Percentiles rank a stretch among this genome's conserved stretches.
Evolutionary conservation across 2,329 filamentous ascomycete genomes (phyloP).

Genomic region (Onygenales sp.): DNA sequence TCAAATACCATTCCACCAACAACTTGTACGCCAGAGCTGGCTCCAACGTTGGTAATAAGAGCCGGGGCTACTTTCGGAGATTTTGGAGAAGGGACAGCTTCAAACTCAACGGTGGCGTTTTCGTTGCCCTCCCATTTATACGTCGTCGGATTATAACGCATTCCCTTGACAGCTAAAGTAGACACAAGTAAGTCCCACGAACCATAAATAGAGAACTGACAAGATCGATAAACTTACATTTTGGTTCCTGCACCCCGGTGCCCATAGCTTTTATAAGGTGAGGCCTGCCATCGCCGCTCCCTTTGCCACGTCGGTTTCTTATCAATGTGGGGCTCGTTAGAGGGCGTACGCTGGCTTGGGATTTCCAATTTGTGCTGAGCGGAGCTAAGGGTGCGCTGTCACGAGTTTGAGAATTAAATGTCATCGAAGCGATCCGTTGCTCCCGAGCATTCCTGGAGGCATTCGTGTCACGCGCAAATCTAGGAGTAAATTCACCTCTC

Average conservation of each 20-base stretch:
- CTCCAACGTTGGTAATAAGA: conserved; percentile 82
- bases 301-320: conserved; percentile 34
- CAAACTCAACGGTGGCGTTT: conserved; percentile 70
- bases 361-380: conserved; percentile 51
- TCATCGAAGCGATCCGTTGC: conserved; percentile 43
- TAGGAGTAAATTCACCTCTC: conserved; percentile 45
- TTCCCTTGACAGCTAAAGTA: conserved; percentile 70
- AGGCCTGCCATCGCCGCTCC: conserved; percentile 50
- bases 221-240: conserved; percentile 51
- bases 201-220: neutral
- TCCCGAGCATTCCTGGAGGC: conserved; percentile 57
- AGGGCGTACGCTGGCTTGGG: conserved; percentile 42
- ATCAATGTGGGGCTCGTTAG: conserved; percentile 41
- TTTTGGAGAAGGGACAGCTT: conserved; percentile 41
- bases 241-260: conserved; percentile 61
- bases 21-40: conserved; percentile 78
- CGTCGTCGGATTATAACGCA: conserved; percentile 85
- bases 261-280: conserved; percentile 81
- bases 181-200: conserved; percentile 6
- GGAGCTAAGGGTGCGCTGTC: conserved; percentile 39
- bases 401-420: conserved; percentile 25
- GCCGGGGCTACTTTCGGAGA: conserved; percentile 45
- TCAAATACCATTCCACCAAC: conserved; percentile 99
- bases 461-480: conserved; percentile 58
- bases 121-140: conserved; percentile 97